A percentile compares a stretch with the other conserved stretches of the same genome.
Conservation (phyloP, 495 filamentous ascomycete genomes). For the Amniculicola lignicola region DNA sequence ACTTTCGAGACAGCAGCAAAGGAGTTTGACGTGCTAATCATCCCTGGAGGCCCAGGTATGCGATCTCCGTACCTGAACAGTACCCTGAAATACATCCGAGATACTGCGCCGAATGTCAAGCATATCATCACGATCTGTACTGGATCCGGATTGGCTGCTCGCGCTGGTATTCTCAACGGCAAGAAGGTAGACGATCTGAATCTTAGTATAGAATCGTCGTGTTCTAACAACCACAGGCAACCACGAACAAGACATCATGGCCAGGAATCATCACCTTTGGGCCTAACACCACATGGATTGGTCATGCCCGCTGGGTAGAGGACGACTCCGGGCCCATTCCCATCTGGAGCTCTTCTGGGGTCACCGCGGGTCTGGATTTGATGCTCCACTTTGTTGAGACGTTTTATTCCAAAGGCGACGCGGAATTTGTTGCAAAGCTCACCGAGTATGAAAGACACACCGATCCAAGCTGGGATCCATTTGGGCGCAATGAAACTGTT, state of each 20-base stretch:
- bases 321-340: constrained; percentile 51
- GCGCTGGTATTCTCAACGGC: constrained; percentile 22
- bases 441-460: constrained; percentile 41
- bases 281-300: constrained; percentile 55
- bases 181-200: constrained; percentile 8
- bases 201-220: not conserved
- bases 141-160: constrained; percentile 14
- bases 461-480: constrained; percentile 40
- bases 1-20: constrained; percentile 50
- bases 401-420: constrained; percentile 42
- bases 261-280: constrained; percentile 26
- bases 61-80: constrained; percentile 41
- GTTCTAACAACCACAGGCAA: constrained; percentile 42
- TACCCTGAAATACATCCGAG: constrained; percentile 48
- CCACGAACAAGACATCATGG: constrained; percentile 28
- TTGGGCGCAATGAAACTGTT: constrained; percentile 28
- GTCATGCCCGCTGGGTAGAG: constrained; percentile 58
- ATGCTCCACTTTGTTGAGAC: constrained; percentile 51
- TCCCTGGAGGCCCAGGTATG: constrained; percentile 60
- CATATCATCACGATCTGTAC: constrained; percentile 45
- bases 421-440: constrained; percentile 23
- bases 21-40: constrained; percentile 60
- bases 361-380: constrained; percentile 63
- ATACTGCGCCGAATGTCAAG: constrained; percentile 45
- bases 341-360: constrained; percentile 61